Percentiles rank a stretch among this genome's conserved stretches.
Conservation (phyloP, 2,329 filamentous ascomycete species). For the Westerdykella ornata region DNA sequence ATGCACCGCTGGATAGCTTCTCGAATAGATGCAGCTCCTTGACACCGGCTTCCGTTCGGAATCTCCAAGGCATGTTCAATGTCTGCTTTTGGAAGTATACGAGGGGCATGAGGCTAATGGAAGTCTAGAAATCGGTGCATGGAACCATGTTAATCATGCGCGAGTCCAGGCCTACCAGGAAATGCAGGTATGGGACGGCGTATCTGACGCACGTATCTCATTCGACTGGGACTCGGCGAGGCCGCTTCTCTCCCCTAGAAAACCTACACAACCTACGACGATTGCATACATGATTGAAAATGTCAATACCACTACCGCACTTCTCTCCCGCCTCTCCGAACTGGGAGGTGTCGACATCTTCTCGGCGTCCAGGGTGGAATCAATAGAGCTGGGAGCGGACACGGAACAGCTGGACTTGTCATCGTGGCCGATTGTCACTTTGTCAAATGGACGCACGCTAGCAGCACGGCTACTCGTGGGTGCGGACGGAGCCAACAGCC, state of each 20-base stretch:
- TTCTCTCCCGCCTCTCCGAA: constrained; percentile 65
- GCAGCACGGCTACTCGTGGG: constrained; percentile 81
- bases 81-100: not conserved
- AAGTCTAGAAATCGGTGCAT: constrained; percentile 64
- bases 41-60: constrained; percentile 79
- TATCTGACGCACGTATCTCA: constrained; percentile 77
- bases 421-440: constrained; percentile 77
- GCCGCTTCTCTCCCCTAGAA: constrained; percentile 34
- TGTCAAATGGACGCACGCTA: constrained; percentile 61
- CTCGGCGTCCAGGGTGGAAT: constrained; percentile 69
- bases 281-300: constrained; percentile 99
- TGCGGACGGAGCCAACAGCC: constrained; percentile 91
- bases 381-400: constrained; percentile 67
- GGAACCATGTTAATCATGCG: constrained; percentile 64
- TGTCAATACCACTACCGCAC: constrained; percentile 71
- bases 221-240: constrained; percentile 64
- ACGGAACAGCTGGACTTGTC: constrained; percentile 66
- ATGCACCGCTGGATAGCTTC: constrained; percentile 58
- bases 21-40: constrained; percentile 95
- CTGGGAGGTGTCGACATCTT: constrained; percentile 63
- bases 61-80: constrained; percentile 52
- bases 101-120: not conserved
- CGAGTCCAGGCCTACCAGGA: constrained; percentile 84
- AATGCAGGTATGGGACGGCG: constrained; percentile 98
- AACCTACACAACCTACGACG: constrained; percentile 45